A percentile compares a stretch with the other conserved stretches of the same genome.
Evolutionary conservation across 176 grass and related monocot genomes (phyloP).

Genomic region (Zizania latifolia): DNA sequence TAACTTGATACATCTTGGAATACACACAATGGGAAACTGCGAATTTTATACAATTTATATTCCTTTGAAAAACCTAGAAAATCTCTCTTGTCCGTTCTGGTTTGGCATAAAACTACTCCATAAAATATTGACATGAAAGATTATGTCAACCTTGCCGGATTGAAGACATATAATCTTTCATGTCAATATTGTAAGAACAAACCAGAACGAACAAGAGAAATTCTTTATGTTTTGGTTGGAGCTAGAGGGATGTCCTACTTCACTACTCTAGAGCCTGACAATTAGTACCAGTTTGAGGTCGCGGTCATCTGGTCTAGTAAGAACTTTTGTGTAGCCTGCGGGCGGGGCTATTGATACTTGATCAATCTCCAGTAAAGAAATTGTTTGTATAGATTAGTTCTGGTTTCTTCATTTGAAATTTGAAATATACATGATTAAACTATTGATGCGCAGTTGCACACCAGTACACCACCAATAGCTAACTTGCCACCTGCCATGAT

Average conservation of each 20-base stretch:
- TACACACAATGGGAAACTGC: not conserved
- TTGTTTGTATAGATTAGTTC: not conserved
- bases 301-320: no score
- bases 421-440: not conserved
- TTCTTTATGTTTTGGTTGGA: not conserved
- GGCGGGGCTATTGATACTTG: constrained; percentile 7
- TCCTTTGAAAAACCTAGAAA: not conserved
- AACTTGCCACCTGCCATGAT: not conserved
- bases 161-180: not conserved
- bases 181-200: constrained; percentile 10
- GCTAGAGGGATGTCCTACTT: no score
- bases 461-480: not conserved
- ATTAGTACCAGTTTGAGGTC: no score
- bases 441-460: no score
- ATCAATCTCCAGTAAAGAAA: not conserved
- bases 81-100: constrained; percentile 13
- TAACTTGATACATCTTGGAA: not conserved
- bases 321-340: no score
- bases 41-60: constrained; percentile 18
- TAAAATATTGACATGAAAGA: constrained; percentile 8
- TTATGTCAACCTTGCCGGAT: no score
- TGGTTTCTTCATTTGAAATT: not conserved
- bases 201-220: constrained; percentile 7
- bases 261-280: no score
- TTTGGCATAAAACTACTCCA: not conserved